Conservation (phyloP, 192 early-diverging fungal species). For the Rhizophagus clarus region DNA sequence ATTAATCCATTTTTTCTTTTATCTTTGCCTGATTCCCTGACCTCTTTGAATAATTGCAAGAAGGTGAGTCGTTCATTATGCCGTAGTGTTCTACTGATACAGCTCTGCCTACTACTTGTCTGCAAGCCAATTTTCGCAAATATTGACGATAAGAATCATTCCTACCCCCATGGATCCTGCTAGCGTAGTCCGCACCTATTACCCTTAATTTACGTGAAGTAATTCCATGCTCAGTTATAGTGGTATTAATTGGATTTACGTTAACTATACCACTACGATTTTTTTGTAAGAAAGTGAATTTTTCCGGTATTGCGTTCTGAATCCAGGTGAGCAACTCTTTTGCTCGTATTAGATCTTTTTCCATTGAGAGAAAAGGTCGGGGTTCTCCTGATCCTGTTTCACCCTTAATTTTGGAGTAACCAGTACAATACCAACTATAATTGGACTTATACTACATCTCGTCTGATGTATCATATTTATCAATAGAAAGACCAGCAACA, state of each 20-base stretch:
- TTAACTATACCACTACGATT: neutral
- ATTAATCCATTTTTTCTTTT: too few relatives aligned
- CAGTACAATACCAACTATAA: constrained; percentile 19
- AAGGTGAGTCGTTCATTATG: constrained; percentile 5
- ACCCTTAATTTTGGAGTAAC: constrained; percentile 11
- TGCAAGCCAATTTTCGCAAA: neutral
- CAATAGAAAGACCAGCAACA: constrained; percentile 11
- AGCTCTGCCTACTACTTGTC: neutral
- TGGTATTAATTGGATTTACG: neutral
- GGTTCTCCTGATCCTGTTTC: constrained; percentile 9
- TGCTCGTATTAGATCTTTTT: too few relatives aligned
- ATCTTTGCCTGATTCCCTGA: too few relatives aligned
- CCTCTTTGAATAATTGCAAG: too few relatives aligned
- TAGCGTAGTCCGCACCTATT: neutral
- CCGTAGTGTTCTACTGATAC: constrained; percentile 12
- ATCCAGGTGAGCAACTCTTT: too few relatives aligned
- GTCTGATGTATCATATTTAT: neutral
- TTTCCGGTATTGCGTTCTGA: too few relatives aligned
- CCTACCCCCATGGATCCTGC: constrained; percentile 20
- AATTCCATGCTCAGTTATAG: neutral
- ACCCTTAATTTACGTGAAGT: neutral
- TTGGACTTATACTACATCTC: constrained; percentile 5
- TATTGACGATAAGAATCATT: neutral
- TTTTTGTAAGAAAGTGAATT: constrained; percentile 2
- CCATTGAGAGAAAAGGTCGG: neutral